A percentile compares a stretch with the other conserved stretches of the same genome.
These are phyloP conservation scores for Penicillium arizonense DNA, from an alignment of 495 filamentous ascomycete genomes.

Conservation along the genomic window DNA sequence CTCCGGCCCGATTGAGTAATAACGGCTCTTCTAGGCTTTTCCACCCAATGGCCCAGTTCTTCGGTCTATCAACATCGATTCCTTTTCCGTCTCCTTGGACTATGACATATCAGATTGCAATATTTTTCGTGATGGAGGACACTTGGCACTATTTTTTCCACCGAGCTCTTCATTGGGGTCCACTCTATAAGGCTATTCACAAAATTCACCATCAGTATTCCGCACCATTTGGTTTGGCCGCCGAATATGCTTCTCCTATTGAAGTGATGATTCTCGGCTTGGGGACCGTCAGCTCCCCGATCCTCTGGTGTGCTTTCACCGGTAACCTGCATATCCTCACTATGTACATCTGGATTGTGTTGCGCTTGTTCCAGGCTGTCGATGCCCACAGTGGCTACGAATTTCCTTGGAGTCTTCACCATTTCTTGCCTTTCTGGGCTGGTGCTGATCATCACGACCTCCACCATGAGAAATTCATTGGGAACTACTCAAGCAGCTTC, in stretches of 20 bases:
- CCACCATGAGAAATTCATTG: slow-evolving; percentile 96
- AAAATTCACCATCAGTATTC: slow-evolving; percentile 99
- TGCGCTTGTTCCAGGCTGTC: slow-evolving; percentile 94
- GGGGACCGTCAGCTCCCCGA: slow-evolving; percentile 78
- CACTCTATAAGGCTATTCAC: slow-evolving; percentile 91
- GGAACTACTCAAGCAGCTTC: slow-evolving; percentile 97
- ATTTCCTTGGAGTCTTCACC: slow-evolving; percentile 94
- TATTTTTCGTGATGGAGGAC: slow-evolving; percentile 96
- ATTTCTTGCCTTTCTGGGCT: slow-evolving; percentile 97
- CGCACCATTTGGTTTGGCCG: slow-evolving; percentile 92
- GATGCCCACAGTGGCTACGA: slow-evolving; percentile 97
- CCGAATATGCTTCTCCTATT: slow-evolving; percentile 96
- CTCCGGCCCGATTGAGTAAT: slow-evolving; percentile 5
- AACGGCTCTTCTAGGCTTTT: background rate
- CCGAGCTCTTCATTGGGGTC: slow-evolving; percentile 91
- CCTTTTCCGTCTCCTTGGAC: slow-evolving; percentile 83
- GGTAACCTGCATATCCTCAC: slow-evolving; percentile 89
- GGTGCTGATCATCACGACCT: slow-evolving; percentile 95
- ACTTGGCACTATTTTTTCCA: slow-evolving; percentile 98
- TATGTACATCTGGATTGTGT: slow-evolving; percentile 95
- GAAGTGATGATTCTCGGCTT: slow-evolving; percentile 96
- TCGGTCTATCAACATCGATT: slow-evolving; percentile 82
- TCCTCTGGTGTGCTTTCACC: slow-evolving; percentile 82
- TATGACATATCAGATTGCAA: slow-evolving; percentile 86
- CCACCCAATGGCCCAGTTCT: slow-evolving; percentile 87